phyloP scores from a whole-genome alignment of 345 rosid genomes.

The Euphorbia lathyris region DNA sequence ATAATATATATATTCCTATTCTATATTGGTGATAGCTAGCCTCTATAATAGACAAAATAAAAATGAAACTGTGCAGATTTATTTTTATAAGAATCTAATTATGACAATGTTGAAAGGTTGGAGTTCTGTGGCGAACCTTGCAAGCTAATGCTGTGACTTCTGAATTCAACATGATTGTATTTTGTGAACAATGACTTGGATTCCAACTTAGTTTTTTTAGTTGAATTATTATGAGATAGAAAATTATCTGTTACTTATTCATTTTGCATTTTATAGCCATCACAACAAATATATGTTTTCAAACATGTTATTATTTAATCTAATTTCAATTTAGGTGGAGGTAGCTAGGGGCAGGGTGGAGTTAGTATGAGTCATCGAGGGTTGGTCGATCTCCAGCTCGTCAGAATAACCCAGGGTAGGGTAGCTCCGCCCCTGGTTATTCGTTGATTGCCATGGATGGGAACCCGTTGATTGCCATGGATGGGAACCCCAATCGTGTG shows the following conservation, averaged over 20 bases:
- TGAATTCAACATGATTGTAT: constrained; percentile 35
- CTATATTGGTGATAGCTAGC: constrained; percentile 48
- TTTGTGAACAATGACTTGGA: constrained; percentile 69
- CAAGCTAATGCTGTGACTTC: constrained; percentile 43
- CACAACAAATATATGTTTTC: constrained; percentile 6
- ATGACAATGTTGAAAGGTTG: constrained; percentile 50
- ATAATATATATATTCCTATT: constrained; percentile 49
- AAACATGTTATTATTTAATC: constrained; percentile 6
- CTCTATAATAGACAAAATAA: constrained; percentile 29
- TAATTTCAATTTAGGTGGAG: too few relatives aligned
- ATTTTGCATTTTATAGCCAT: constrained; percentile 7
- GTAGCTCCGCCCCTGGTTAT: too few relatives aligned
- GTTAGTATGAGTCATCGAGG: too few relatives aligned
- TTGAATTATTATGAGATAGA: constrained; percentile 53
- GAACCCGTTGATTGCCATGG: too few relatives aligned
- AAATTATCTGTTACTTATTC: constrained; percentile 29
- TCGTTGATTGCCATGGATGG: too few relatives aligned
- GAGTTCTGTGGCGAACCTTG: constrained; percentile 81
- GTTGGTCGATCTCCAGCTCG: too few relatives aligned
- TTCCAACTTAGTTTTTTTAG: constrained; percentile 41
- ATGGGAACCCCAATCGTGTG: too few relatives aligned
- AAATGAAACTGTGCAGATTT: constrained; percentile 2
- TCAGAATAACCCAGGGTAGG: too few relatives aligned
- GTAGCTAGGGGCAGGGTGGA: too few relatives aligned
- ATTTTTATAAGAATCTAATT: constrained; percentile 52